Percentiles rank a stretch among this genome's conserved stretches.
phyloP scores from a whole-genome alignment of 1,284 basidiomycete species.

The Pyrrhoderma lamaoense region DNA sequence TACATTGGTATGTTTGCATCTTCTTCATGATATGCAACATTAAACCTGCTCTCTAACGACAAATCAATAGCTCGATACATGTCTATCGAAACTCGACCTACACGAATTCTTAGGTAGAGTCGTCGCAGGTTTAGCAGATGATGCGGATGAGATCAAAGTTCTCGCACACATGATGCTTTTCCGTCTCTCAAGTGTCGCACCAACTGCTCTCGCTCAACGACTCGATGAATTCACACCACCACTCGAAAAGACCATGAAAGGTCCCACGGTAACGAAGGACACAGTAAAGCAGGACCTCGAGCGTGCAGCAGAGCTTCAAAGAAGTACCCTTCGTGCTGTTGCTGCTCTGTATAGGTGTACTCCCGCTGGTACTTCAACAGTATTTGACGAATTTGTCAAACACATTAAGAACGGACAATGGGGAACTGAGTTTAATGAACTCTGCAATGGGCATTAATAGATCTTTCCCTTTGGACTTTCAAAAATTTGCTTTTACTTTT shows the following conservation, averaged over 20 bases:
- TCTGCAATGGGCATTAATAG: constrained; percentile 22
- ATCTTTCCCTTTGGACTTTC: too few species aligned
- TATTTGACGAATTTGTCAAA: constrained; percentile 73
- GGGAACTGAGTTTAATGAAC: constrained; percentile 63
- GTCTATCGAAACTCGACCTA: constrained; percentile 78
- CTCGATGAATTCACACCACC: constrained; percentile 82
- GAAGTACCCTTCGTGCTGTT: constrained; percentile 80
- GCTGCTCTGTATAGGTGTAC: constrained; percentile 74
- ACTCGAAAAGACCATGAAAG: constrained; percentile 87
- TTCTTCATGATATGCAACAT: too few species aligned
- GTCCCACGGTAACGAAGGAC: constrained; percentile 82
- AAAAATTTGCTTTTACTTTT: too few species aligned
- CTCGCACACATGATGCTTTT: constrained; percentile 94
- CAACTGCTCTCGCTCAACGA: constrained; percentile 73
- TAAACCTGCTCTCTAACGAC: background rate
- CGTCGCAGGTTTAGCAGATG: constrained; percentile 79
- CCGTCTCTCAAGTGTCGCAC: constrained; percentile 81
- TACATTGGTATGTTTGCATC: constrained; percentile 59
- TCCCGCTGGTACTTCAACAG: constrained; percentile 53
- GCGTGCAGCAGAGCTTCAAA: constrained; percentile 85
- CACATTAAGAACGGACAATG: constrained; percentile 53
- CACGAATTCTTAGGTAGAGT: constrained; percentile 80
- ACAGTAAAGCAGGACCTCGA: constrained; percentile 97
- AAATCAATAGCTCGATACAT: constrained; percentile 91
- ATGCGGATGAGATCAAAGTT: constrained; percentile 95